Conservation (phyloP, 139 green algal species). For the Auxenochlorella pyrenoidosa region DNA sequence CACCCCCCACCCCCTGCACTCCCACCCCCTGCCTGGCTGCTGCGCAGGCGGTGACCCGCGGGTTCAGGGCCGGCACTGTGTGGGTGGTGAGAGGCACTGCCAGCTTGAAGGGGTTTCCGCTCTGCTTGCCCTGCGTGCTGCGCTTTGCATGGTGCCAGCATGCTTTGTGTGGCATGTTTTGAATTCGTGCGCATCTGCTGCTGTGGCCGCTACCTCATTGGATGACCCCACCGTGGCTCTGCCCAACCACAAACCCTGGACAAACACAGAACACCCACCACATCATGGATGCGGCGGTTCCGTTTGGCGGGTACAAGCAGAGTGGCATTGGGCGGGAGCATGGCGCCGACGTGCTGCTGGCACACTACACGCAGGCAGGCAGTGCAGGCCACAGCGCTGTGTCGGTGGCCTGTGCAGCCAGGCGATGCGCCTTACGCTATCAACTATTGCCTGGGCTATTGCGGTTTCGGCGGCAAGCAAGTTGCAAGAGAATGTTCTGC, state of each 20-base stretch:
- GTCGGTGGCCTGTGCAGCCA: too few relatives aligned
- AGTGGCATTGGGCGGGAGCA: slow-evolving; percentile 67
- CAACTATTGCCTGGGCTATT: too few relatives aligned
- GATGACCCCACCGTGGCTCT: too few relatives aligned
- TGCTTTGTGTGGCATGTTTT: neutral
- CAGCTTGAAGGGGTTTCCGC: neutral
- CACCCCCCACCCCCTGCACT: too few relatives aligned
- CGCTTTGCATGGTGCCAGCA: too few relatives aligned
- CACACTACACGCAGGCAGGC: slow-evolving; percentile 67
- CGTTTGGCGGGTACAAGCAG: slow-evolving; percentile 66
- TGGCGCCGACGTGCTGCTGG: slow-evolving; percentile 59
- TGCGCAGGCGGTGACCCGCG: slow-evolving; percentile 48
- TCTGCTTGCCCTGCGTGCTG: neutral
- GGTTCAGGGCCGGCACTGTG: slow-evolving; percentile 62
- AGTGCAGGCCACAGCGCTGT: neutral
- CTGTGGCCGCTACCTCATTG: too few relatives aligned
- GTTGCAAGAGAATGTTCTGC: too few relatives aligned
- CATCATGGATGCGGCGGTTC: slow-evolving; percentile 24
- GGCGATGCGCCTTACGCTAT: too few relatives aligned
- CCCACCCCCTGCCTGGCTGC: too few relatives aligned
- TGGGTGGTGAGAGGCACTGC: slow-evolving; percentile 35
- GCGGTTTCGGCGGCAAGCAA: too few relatives aligned
- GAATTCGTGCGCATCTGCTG: too few relatives aligned
- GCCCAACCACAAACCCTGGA: too few relatives aligned
- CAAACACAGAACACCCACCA: slow-evolving; percentile 27